phyloP scores from a whole-genome alignment of 177 flowering plant genomes.

The Vitis hybrid region DNA sequence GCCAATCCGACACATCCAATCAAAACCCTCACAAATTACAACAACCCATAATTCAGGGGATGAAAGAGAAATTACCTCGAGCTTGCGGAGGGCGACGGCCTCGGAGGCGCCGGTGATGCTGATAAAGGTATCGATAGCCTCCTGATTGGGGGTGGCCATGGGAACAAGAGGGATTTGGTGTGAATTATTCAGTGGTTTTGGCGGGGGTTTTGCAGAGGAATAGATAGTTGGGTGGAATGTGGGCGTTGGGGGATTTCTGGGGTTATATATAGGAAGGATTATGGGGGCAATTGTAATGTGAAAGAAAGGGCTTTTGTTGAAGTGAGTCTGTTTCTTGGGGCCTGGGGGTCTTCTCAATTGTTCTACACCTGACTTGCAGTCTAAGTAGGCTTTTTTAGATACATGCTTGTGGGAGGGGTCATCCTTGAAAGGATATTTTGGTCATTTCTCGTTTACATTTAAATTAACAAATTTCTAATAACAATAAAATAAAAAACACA shows the following conservation, averaged over 20 bases:
- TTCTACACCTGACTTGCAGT: constrained; percentile 1
- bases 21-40: not conserved
- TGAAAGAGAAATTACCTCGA: constrained; percentile 27
- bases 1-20: not conserved
- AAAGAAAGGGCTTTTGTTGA: no score
- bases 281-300: no score
- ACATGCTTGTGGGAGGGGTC: no score
- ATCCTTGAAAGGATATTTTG: no score
- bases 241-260: no score
- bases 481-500: no score
- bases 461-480: no score
- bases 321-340: not conserved
- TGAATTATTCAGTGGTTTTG: not conserved
- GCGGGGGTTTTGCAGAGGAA: not conserved
- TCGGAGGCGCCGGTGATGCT: constrained; percentile 49
- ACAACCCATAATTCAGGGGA: not conserved
- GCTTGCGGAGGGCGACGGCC: constrained; percentile 37
- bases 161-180: not conserved
- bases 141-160: constrained; percentile 44
- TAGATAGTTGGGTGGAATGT: not conserved
- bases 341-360: not conserved
- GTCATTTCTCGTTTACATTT: no score
- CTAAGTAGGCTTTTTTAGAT: no score
- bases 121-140: constrained; percentile 46
- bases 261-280: no score